phyloP scores from a whole-genome alignment of 2,329 filamentous ascomycete species.

The Gremmenia infestans region DNA sequence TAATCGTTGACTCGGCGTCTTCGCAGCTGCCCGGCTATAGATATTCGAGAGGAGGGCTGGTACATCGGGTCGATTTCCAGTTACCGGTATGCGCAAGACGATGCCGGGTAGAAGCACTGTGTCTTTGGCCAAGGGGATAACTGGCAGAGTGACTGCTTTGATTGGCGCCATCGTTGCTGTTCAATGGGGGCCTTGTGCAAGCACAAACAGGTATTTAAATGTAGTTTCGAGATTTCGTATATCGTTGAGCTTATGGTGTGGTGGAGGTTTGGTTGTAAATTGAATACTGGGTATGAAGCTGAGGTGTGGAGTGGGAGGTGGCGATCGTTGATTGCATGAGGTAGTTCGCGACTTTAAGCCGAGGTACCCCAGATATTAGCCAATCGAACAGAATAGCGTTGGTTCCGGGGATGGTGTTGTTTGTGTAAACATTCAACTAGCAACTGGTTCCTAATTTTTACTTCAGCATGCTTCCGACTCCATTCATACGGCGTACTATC shows the following conservation, averaged over 20 bases:
- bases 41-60: conserved; percentile 81
- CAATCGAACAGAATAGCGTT: too few species aligned
- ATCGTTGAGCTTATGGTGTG: neutral
- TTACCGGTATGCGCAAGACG: conserved; percentile 77
- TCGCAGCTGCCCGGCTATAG: conserved; percentile 69
- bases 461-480: neutral
- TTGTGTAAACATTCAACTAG: too few species aligned
- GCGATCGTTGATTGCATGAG: neutral
- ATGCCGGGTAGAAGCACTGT: conserved; percentile 82
- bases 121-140: conserved; percentile 78
- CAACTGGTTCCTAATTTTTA: too few species aligned
- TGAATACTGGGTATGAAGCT: too few species aligned
- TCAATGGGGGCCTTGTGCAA: neutral
- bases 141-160: conserved; percentile 47
- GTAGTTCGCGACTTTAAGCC: neutral
- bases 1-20: conserved; percentile 58
- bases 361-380: neutral
- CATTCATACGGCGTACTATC: neutral
- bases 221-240: neutral
- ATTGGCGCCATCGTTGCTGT: conserved; percentile 17
- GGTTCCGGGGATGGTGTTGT: too few species aligned
- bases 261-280: neutral
- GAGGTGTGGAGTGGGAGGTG: too few species aligned
- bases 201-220: neutral
- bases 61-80: conserved; percentile 76